These are phyloP conservation scores for Alternaria atra DNA, from an alignment of 2,329 filamentous ascomycete species.

Conservation along the genomic window DNA sequence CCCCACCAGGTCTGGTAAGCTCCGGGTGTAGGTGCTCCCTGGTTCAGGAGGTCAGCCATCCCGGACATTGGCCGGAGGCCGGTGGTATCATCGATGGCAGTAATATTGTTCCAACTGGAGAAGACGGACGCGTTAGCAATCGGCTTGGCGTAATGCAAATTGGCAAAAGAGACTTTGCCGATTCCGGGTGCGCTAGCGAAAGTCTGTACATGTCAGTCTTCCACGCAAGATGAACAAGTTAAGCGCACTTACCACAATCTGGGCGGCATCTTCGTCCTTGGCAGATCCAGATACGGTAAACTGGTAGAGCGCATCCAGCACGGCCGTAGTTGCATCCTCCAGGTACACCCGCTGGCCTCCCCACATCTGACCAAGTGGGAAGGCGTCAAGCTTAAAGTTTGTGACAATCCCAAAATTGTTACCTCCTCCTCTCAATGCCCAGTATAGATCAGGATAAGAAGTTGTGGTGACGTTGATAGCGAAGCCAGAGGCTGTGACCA, in stretches of 20 bases:
- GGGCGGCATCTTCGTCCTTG: conserved; percentile 28
- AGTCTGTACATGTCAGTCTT: conserved; percentile 17
- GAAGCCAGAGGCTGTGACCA: conserved; percentile 27
- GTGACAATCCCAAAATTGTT: conserved; percentile 47
- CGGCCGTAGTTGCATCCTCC: conserved; percentile 12
- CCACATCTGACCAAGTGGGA: conserved; percentile 35
- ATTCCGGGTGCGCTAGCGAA: conserved; percentile 29
- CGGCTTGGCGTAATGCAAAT: conserved; percentile 36
- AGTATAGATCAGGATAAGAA: conserved; percentile 51
- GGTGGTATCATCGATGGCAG: conserved; percentile 32
- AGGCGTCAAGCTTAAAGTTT: conserved; percentile 32
- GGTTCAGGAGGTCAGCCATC: conserved; percentile 23
- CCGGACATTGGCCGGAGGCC: conserved; percentile 30
- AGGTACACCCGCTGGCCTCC: conserved; percentile 27
- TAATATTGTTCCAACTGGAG: conserved; percentile 31
- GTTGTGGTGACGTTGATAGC: conserved; percentile 15
- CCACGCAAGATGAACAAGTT: no score
- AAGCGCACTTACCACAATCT: conserved; percentile 26
- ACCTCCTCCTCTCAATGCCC: conserved; percentile 45
- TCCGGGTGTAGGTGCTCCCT: conserved; percentile 16
- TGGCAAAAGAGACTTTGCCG: conserved; percentile 28
- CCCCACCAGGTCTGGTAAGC: conserved; percentile 32
- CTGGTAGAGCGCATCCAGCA: conserved; percentile 27
- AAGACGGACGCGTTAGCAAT: conserved; percentile 36
- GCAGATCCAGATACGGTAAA: conserved; percentile 20